These are phyloP conservation scores for Lichenothelia convexa DNA, from an alignment of 495 filamentous ascomycete species.

Conservation along the genomic window DNA sequence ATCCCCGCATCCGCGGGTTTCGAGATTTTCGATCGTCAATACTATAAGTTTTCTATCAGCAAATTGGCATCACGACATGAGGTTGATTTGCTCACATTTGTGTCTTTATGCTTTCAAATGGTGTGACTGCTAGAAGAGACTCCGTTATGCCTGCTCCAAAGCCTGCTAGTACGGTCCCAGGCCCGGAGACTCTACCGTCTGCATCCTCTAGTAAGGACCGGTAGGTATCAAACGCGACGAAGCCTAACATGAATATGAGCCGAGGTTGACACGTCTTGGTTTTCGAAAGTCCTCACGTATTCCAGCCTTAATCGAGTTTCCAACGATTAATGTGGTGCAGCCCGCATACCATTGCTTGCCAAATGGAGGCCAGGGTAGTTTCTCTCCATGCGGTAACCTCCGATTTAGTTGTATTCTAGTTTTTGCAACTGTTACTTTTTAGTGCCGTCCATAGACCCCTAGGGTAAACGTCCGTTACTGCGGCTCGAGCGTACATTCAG, in stretches of 20 bases:
- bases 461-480: no score
- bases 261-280: no score
- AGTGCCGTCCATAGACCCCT: no score
- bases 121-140: constrained; percentile 82
- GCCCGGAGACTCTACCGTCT: constrained; percentile 76
- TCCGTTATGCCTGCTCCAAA: constrained; percentile 93
- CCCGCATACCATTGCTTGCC: constrained; percentile 93
- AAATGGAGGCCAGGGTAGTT: constrained; percentile 91
- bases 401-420: constrained; percentile 88
- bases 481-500: constrained; percentile 48
- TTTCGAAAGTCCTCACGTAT: no score
- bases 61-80: no score
- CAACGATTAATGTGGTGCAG: constrained; percentile 91
- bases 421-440: constrained; percentile 55
- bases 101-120: constrained; percentile 96
- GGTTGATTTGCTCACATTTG: no score
- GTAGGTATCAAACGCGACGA: constrained; percentile 90
- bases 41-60: no score
- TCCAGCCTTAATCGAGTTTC: constrained; percentile 89
- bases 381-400: constrained; percentile 56
- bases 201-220: constrained; percentile 67
- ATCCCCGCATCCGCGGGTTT: constrained; percentile 77
- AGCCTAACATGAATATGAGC: constrained; percentile 34
- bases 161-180: constrained; percentile 76
- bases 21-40: constrained; percentile 89